Conservation (phyloP, 768 basidiomycete genomes). For the Ramaria rubella region DNA sequence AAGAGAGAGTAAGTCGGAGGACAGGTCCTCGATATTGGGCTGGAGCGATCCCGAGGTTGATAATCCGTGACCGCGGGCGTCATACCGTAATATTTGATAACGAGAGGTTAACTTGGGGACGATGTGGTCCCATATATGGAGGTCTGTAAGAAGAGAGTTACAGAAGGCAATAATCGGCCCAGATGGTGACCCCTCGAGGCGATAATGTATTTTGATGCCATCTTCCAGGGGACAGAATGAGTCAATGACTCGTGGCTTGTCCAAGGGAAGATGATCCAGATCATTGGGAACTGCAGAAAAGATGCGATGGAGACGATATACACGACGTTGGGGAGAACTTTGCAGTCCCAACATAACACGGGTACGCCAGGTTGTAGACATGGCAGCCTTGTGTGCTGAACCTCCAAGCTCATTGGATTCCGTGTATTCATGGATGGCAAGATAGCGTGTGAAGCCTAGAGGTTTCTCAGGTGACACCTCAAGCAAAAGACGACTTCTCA, state of each 20-base stretch:
- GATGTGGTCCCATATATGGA: slow-evolving; percentile 24
- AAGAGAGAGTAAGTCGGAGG: slow-evolving; percentile 24
- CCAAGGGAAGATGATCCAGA: neutral
- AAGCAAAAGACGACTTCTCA: slow-evolving; percentile 36
- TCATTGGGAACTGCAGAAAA: neutral
- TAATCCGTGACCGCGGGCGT: slow-evolving; percentile 28
- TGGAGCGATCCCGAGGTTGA: slow-evolving; percentile 21
- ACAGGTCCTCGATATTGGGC: slow-evolving; percentile 21
- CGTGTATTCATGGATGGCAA: slow-evolving; percentile 41
- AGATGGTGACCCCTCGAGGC: neutral
- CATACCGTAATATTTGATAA: slow-evolving; percentile 27
- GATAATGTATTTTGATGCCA: neutral
- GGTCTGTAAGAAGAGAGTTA: slow-evolving; percentile 29
- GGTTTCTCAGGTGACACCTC: slow-evolving; percentile 14
- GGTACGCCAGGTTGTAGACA: slow-evolving; percentile 40
- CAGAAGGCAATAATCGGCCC: slow-evolving; percentile 24
- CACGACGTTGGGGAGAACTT: neutral
- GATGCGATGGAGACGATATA: neutral
- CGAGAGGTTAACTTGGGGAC: slow-evolving; percentile 18
- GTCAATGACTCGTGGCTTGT: neutral
- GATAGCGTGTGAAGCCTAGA: slow-evolving; percentile 24
- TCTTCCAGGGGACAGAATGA: neutral
- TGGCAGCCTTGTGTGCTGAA: slow-evolving; percentile 34
- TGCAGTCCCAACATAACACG: slow-evolving; percentile 24
- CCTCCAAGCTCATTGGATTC: slow-evolving; percentile 28